Evolutionary conservation across 2,329 filamentous ascomycete genomes (phyloP).

Genomic region (Penicillium verrucosum): DNA sequence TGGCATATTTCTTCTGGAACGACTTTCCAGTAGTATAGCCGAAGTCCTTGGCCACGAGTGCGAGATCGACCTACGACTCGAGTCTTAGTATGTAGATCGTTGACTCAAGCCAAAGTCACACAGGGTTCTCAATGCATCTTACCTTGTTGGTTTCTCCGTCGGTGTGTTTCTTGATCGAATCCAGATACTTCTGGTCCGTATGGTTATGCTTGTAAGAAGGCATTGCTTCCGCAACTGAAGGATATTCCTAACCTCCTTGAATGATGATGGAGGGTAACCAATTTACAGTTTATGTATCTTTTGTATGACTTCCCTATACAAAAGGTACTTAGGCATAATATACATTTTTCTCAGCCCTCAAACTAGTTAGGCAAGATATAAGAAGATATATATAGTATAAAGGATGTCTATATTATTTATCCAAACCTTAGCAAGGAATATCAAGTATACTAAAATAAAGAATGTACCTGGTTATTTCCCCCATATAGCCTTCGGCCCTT

Average conservation of each 20-base stretch:
- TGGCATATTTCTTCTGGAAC: neutral
- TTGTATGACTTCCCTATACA: too few species aligned
- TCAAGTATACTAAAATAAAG: too few species aligned
- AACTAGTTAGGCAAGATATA: too few species aligned
- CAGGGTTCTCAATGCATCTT: neutral
- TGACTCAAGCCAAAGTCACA: neutral
- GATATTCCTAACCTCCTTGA: neutral
- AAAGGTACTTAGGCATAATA: too few species aligned
- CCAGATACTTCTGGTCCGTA: neutral
- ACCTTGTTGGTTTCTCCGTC: neutral
- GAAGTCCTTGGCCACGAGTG: neutral
- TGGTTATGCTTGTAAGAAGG: neutral
- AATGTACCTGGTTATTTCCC: too few species aligned
- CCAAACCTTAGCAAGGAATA: too few species aligned
- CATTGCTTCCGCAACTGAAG: neutral
- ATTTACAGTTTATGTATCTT: too few species aligned
- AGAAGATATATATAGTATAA: too few species aligned
- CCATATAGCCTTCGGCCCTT: too few species aligned
- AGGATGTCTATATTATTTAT: too few species aligned
- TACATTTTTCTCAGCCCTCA: too few species aligned
- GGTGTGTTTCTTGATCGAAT: neutral
- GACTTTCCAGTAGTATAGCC: neutral
- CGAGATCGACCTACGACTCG: neutral
- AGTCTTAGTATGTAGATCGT: neutral
- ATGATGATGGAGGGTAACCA: neutral